Base-by-base conservation (phyloP, 2,329 filamentous ascomycete species). In the Neocucurbitaria cava region DNA sequence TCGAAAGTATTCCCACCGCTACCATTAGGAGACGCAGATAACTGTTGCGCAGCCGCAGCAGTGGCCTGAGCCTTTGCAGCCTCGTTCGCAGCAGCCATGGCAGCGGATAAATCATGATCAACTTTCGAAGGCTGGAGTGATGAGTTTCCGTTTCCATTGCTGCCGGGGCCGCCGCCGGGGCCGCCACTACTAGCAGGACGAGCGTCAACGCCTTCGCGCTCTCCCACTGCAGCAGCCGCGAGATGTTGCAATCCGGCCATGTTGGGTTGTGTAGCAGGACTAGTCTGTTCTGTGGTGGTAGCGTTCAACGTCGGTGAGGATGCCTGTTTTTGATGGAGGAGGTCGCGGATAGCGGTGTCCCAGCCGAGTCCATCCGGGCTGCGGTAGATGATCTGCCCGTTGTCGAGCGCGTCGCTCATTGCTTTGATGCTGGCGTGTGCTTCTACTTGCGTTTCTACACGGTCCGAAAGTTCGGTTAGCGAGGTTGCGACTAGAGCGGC, bases 211-310 rank as follows among this genome's bases (percentile, higher is more conserved):
- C 69, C 65, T 46, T 72, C 72, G 15, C 73, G 70, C 52, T 75
- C 73, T 15, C 72, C 72, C 0, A 76, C 74, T 5, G 74, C 74
- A 9, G 74, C 73, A 3, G 72, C 74, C 18, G 74, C 73, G 3
- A 76, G 71, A 47, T 76, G 73, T 45, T 76, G 72, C 0, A 76
- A 65, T 13, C 73, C 72, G 17, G 67, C 72, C 70, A 76, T 74
- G 48, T 76, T 75, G 10, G 71, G 72, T 47, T 74, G 66, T 2
- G 59, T n/a, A 6, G 58, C 59, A 8, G 70, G 54, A 44, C 55
- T 66, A 6, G 62, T 62, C 38, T 68, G 71, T 21, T 74, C 72
- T n/a, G n/a, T n/a, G n/a, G n/a, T n/a, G 2, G 58, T 30, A 5
- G 52, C 46, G 8, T 64, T 66, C 18, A 44, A 48, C 5, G 63